Evolutionary conservation across 1,139 yeast species (phyloP).

Genomic region (Geotrichum fermentans): DNA sequence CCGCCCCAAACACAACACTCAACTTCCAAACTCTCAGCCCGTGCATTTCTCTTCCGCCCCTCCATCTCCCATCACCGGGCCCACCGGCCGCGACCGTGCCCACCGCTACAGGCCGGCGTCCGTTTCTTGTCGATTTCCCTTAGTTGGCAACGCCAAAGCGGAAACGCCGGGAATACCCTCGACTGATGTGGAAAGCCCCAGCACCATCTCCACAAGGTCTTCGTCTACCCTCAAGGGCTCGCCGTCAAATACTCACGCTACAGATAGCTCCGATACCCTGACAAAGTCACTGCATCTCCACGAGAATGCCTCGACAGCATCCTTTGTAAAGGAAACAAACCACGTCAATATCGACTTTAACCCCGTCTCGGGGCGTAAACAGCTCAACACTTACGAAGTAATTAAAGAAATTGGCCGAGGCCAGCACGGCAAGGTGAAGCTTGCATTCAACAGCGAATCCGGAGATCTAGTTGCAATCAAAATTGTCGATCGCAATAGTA

Average conservation of each 20-base stretch:
- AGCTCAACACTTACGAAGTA: conserved; percentile 86
- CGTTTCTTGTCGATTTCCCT: conserved; percentile 1
- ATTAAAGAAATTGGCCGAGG: conserved; percentile 87
- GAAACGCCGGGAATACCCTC: not conserved
- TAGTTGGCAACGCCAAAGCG: not conserved
- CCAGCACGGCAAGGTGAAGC: conserved; percentile 94
- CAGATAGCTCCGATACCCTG: not conserved
- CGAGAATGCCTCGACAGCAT: not conserved
- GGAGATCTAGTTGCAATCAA: conserved; percentile 72
- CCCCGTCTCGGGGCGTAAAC: conserved; percentile 78
- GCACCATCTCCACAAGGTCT: too few species aligned
- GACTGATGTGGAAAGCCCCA: not conserved
- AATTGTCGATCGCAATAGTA: conserved; percentile 74
- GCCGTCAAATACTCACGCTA: not conserved
- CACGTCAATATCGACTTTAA: conserved; percentile 80
- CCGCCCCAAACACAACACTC: not conserved
- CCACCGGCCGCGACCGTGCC: not conserved
- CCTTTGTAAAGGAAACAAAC: conserved; percentile 72
- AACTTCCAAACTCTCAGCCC: not conserved
- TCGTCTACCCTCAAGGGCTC: not conserved
- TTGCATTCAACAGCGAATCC: conserved; percentile 70
- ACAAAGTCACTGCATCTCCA: not conserved
- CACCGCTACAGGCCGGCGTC: not conserved
- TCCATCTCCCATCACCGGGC: conserved; percentile 1
- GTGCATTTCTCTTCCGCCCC: conserved; percentile 2